Evolutionary conservation across 768 basidiomycete species (phyloP).

Genomic region (Strobilomyces echinocephalus): DNA sequence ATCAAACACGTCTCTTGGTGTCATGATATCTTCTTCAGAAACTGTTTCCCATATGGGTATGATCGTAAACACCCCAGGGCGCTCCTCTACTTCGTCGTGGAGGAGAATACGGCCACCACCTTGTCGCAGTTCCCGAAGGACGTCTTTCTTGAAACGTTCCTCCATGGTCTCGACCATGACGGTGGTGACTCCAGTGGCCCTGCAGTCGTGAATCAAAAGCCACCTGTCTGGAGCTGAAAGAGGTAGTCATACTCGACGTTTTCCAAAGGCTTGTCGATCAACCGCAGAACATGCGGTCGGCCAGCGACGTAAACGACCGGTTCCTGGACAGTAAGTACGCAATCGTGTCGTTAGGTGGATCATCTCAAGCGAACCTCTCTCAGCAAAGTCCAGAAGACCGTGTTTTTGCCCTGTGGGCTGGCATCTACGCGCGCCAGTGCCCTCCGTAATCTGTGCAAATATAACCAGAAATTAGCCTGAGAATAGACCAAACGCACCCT

Average conservation of each 20-base stretch:
- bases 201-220: conserved; percentile 25
- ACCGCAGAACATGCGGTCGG: conserved; percentile 83
- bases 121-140: conserved; percentile 72
- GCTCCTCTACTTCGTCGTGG: conserved; percentile 94
- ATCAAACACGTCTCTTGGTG: conserved; percentile 77
- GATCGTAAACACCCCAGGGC: conserved; percentile 84
- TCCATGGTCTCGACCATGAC: conserved; percentile 91
- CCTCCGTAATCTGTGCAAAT: conserved; percentile 55
- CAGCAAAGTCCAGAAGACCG: conserved; percentile 90
- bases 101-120: conserved; percentile 75
- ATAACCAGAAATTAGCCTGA: not conserved
- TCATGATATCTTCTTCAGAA: conserved; percentile 76
- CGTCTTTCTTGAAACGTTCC: conserved; percentile 77
- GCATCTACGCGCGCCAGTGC: conserved; percentile 80
- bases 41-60: conserved; percentile 95
- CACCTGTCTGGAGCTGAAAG: not conserved
- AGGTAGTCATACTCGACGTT: conserved; percentile 76
- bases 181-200: conserved; percentile 92
- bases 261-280: conserved; percentile 82
- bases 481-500: conserved; percentile 37
- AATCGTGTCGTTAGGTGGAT: not conserved
- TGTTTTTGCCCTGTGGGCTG: conserved; percentile 66
- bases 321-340: conserved; percentile 47
- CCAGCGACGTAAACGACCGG: conserved; percentile 89
- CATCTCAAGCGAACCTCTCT: conserved; percentile 60